Evolutionary conservation across 768 basidiomycete species (phyloP).

Genomic region (Tubosaeta brunneosetosa): DNA sequence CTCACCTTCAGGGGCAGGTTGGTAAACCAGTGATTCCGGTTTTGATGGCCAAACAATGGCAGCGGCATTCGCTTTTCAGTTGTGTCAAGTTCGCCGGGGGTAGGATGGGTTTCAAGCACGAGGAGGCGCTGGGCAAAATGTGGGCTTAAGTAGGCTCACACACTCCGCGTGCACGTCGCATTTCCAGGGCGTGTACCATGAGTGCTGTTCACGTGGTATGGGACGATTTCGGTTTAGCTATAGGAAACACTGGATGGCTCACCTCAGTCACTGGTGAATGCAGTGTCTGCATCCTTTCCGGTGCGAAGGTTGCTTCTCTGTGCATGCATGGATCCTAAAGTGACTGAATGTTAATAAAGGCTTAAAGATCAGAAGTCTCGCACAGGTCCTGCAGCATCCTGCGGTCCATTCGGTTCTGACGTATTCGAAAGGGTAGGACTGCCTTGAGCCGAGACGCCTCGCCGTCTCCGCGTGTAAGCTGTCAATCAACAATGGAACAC

Average conservation of each 20-base stretch:
- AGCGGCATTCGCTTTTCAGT: conserved; percentile 19
- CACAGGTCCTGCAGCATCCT: not conserved
- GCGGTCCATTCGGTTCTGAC: conserved; percentile 5
- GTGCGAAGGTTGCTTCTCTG: conserved; percentile 1
- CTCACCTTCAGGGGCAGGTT: conserved; percentile 45
- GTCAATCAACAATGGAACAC: not conserved
- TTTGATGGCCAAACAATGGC: conserved; percentile 13
- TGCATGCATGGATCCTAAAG: not conserved
- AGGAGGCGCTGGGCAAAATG: conserved; percentile 9
- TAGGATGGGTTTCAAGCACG: conserved; percentile 10
- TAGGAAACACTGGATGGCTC: not conserved
- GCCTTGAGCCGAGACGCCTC: conserved; percentile 9
- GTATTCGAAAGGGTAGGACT: conserved; percentile 11
- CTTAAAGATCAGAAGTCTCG: conserved; percentile 6
- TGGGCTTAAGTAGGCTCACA: conserved; percentile 24
- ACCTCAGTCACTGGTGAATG: not conserved
- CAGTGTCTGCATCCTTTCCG: conserved; percentile 7
- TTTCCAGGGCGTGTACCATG: conserved; percentile 20
- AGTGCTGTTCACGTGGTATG: conserved; percentile 15
- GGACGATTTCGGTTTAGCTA: conserved; percentile 5
- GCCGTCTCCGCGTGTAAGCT: conserved; percentile 12
- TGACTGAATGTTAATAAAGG: not conserved
- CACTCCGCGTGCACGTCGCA: conserved; percentile 24
- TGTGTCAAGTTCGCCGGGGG: conserved; percentile 4
- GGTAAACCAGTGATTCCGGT: conserved; percentile 39